A percentile compares a stretch with the other conserved stretches of the same genome.
These are phyloP conservation scores for Arabidopsis suecica DNA, from an alignment of 345 rosid genomes.

Conservation along the genomic window DNA sequence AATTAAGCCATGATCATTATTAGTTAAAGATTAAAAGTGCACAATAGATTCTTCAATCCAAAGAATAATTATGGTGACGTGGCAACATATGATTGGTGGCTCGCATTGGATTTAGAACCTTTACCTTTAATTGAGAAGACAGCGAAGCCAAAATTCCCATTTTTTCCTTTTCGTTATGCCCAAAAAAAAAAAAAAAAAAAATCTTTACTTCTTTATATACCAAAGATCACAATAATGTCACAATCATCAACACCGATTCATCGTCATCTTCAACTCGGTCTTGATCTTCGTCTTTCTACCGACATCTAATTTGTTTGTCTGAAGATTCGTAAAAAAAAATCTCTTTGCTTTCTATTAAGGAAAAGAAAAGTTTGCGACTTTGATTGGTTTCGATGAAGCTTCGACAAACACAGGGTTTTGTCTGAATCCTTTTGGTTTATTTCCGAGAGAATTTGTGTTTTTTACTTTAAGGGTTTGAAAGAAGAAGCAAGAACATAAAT, in stretches of 20 bases:
- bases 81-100: conserved; percentile 22
- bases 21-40: conserved; percentile 29
- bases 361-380: conserved; percentile 19
- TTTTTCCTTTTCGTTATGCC: conserved; percentile 22
- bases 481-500: conserved; percentile 44
- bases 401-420: conserved; percentile 30
- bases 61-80: conserved; percentile 36
- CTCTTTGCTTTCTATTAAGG: not conserved
- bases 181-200: not conserved
- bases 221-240: conserved; percentile 31
- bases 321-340: not conserved
- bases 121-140: conserved; percentile 41
- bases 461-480: conserved; percentile 16
- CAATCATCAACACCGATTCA: conserved; percentile 44
- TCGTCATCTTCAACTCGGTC: conserved; percentile 39
- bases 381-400: conserved; percentile 42
- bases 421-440: conserved; percentile 35
- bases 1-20: conserved; percentile 20
- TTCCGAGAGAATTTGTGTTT: conserved; percentile 1
- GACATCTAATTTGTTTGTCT: conserved; percentile 26
- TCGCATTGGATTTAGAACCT: conserved; percentile 34
- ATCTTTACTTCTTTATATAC: conserved; percentile 27
- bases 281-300: conserved; percentile 38
- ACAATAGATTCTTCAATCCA: conserved; percentile 18
- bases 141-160: conserved; percentile 39